Evolutionary conservation across 371 early-diverging fungal species (phyloP).

Genomic region (Actinomucor elegans): DNA sequence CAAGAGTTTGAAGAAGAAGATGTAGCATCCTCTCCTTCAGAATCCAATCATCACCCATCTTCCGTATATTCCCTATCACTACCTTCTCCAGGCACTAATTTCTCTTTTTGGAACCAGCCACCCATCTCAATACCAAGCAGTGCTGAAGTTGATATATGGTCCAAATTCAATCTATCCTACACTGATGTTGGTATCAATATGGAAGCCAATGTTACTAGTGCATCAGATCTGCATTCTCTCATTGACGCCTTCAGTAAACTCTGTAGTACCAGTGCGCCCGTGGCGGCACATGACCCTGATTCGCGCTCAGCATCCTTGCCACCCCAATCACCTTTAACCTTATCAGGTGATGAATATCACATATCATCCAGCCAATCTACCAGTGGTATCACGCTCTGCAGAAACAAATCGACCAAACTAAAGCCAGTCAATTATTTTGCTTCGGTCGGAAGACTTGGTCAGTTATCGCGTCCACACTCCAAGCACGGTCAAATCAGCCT

Average conservation of each 20-base stretch:
- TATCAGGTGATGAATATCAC: slow-evolving; percentile 9
- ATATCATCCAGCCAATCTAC: slow-evolving; percentile 9
- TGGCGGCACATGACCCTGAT: slow-evolving; percentile 10
- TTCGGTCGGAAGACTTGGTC: slow-evolving; percentile 29
- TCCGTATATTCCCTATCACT: slow-evolving; percentile 7
- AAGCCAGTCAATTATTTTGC: slow-evolving; percentile 46
- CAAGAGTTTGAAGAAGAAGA: too few relatives aligned
- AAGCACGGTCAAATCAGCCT: slow-evolving; percentile 26
- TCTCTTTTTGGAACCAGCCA: slow-evolving; percentile 10
- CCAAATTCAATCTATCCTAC: slow-evolving; percentile 31
- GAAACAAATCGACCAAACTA: slow-evolving; percentile 35
- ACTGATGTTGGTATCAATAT: slow-evolving; percentile 32
- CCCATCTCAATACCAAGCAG: background rate
- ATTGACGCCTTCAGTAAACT: slow-evolving; percentile 32
- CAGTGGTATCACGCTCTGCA: slow-evolving; percentile 26
- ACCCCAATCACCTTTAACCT: slow-evolving; percentile 13
- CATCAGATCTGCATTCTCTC: slow-evolving; percentile 30
- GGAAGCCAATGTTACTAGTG: slow-evolving; percentile 35
- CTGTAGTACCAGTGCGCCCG: slow-evolving; percentile 14
- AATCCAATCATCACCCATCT: background rate
- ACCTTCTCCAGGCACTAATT: slow-evolving; percentile 1
- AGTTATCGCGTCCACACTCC: slow-evolving; percentile 21
- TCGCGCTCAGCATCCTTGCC: slow-evolving; percentile 4
- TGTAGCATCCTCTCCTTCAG: background rate
- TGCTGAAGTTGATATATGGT: slow-evolving; percentile 13